Percentiles rank a stretch among this genome's conserved stretches.
Evolutionary conservation across 257 asterid genomes (phyloP).

Genomic region (Solanum chilense): DNA sequence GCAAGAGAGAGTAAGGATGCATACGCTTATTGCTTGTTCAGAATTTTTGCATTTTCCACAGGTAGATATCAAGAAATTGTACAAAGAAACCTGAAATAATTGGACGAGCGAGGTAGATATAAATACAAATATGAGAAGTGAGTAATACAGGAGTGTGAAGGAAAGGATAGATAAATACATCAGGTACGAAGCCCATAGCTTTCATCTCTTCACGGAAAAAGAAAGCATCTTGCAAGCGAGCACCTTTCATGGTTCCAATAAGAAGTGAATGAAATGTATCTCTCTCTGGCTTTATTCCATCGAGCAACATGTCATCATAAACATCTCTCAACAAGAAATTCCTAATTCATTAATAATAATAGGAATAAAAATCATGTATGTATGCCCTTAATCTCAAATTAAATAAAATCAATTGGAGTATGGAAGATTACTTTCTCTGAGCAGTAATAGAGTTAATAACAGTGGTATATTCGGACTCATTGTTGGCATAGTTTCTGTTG

Average conservation of each 20-base stretch:
- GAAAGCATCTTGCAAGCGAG: constrained; percentile 82
- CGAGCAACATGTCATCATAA: constrained; percentile 95
- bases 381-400: neutral
- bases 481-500: constrained; percentile 70
- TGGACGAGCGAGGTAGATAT: neutral
- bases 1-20: neutral
- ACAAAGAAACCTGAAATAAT: constrained; percentile 53
- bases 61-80: constrained; percentile 80
- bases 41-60: constrained; percentile 88
- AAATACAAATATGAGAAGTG: neutral
- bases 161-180: constrained; percentile 37
- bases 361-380: neutral
- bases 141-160: neutral
- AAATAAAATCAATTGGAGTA: neutral
- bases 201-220: constrained; percentile 86
- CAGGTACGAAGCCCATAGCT: constrained; percentile 85
- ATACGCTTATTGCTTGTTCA: constrained; percentile 75
- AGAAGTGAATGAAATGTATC: constrained; percentile 87
- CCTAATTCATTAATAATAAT: neutral
- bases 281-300: constrained; percentile 97
- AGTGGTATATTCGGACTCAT: constrained; percentile 72
- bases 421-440: constrained; percentile 44
- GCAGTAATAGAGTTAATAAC: constrained; percentile 59
- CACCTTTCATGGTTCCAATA: constrained; percentile 86
- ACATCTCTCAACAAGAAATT: constrained; percentile 78